phyloP scores from a whole-genome alignment of 2,329 filamentous ascomycete species.

The Fusarium denticulatum region DNA sequence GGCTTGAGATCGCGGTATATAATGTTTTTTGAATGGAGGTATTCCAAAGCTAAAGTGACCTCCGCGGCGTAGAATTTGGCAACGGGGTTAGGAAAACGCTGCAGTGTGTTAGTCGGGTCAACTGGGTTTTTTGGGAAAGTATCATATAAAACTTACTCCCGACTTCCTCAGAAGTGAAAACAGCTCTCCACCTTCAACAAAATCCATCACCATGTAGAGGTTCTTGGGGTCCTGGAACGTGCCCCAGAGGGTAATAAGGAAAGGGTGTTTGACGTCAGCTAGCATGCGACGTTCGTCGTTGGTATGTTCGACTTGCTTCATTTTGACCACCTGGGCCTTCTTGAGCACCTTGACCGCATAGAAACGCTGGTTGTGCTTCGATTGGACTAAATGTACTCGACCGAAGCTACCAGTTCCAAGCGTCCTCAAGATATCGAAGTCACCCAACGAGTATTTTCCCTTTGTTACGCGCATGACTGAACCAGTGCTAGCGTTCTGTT shows the following conservation, averaged over 20 bases:
- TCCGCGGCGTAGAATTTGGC: conserved; percentile 99
- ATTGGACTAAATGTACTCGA: conserved; percentile 94
- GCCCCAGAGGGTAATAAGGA: conserved; percentile 97
- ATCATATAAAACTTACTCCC: conserved; percentile 65
- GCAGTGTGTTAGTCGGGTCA: conserved; percentile 16
- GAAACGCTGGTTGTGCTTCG: conserved; percentile 96
- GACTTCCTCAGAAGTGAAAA: conserved; percentile 96
- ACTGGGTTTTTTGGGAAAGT: neutral
- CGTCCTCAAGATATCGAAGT: conserved; percentile 91
- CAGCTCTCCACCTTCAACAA: conserved; percentile 96
- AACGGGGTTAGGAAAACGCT: conserved; percentile 98
- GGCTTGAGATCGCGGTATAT: conserved; percentile 98
- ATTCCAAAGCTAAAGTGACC: conserved; percentile 94
- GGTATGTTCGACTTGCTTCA: conserved; percentile 99
- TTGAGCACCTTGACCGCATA: conserved; percentile 99
- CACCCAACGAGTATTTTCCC: conserved; percentile 93
- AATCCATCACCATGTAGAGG: conserved; percentile 99
- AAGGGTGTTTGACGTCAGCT: conserved; percentile 95
- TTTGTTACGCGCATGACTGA: conserved; percentile 77
- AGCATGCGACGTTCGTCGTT: conserved; percentile 98
- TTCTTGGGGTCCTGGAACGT: conserved; percentile 97
- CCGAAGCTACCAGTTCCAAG: conserved; percentile 97
- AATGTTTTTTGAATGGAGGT: conserved; percentile 92
- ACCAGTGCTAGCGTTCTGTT: conserved; percentile 47
- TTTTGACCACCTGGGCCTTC: conserved; percentile 98